Evolutionary conservation across 768 basidiomycete genomes (phyloP), one percentile per base, ranked within the genome.

Genomic region (Pholiota molesta): DNA sequence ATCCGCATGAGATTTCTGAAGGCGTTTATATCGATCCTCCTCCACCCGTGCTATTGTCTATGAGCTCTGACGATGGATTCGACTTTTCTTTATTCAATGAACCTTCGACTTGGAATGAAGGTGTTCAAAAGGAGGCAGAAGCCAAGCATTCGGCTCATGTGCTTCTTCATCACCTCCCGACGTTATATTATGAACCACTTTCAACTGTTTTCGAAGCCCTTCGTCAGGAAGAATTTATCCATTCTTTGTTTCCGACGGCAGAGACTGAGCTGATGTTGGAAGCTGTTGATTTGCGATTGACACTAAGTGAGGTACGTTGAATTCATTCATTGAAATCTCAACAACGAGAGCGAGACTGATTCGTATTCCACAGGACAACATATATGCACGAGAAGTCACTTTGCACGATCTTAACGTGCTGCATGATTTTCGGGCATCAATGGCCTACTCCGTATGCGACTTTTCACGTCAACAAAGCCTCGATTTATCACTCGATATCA

Each of bases 1-100:
- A 87, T 71, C 83, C 82, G n/a, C 84, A 85, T 69, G 81, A 85
- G 72, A 83, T 86, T 57, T 86, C 83, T 26, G 85, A 86, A 68
- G 90, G 84, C 29, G 86, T 89, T 51, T 90, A 86, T 71, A 89
- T 90, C 55, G 90, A 91, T 62, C 87, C 88, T 29, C 90, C 90
- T 28, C 90, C 90, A 13, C 80, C 88, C 16, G 87, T 91, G 47
- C 75, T 90, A 37, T 70, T 91, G 35, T 77, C 81, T 37, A 66
- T 83, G 35, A 68, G 77, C 60, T 66, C 74, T 44, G 73, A 72
- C 39, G 78, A 77, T 52, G 77, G 76, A 19, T 65, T 73, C 40
- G 73, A 79, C 33, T 78, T 80, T 63, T 82, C 76, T 58, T 74
- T 89, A 51, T 91, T 90, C 74, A 91, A 86, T 68, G 79, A 81